These are phyloP conservation scores for Melastoma malabathricum DNA, from an alignment of 345 rosid genomes.

Conservation along the genomic window DNA sequence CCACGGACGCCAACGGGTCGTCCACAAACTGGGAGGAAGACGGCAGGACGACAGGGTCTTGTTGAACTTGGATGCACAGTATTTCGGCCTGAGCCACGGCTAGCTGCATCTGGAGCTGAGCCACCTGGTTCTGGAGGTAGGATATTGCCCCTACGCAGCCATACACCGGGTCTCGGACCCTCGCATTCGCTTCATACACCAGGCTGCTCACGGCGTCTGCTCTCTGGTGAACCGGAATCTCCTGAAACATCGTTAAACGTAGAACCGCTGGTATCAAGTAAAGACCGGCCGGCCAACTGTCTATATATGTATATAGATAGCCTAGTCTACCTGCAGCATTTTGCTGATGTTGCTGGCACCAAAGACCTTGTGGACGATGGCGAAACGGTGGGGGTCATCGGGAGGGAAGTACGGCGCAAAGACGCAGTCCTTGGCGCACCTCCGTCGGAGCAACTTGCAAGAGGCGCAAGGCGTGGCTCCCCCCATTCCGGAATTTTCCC, in stretches of 20 bases:
- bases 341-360: slow-evolving; percentile 20
- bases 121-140: slow-evolving; percentile 17
- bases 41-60: slow-evolving; percentile 10
- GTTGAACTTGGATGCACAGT: slow-evolving; percentile 17
- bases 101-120: slow-evolving; percentile 18
- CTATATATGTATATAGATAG: no score
- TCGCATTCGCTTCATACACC: slow-evolving; percentile 18
- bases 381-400: slow-evolving; percentile 17
- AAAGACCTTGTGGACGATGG: slow-evolving; percentile 20
- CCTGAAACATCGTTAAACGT: slow-evolving; percentile 3
- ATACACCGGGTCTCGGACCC: slow-evolving; percentile 17
- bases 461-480: slow-evolving; percentile 18
- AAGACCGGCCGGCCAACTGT: no score
- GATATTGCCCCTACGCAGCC: slow-evolving; percentile 18
- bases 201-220: slow-evolving; percentile 16
- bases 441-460: slow-evolving; percentile 18
- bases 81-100: slow-evolving; percentile 21
- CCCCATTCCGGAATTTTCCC: background rate
- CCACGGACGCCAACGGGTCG: slow-evolving; percentile 4
- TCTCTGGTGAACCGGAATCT: slow-evolving; percentile 13
- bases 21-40: background rate
- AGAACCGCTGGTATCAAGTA: background rate
- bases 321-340: slow-evolving; percentile 14
- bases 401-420: slow-evolving; percentile 18
- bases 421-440: slow-evolving; percentile 17